phyloP scores from a whole-genome alignment of 495 filamentous ascomycete genomes.

The Letharia columbiana region DNA sequence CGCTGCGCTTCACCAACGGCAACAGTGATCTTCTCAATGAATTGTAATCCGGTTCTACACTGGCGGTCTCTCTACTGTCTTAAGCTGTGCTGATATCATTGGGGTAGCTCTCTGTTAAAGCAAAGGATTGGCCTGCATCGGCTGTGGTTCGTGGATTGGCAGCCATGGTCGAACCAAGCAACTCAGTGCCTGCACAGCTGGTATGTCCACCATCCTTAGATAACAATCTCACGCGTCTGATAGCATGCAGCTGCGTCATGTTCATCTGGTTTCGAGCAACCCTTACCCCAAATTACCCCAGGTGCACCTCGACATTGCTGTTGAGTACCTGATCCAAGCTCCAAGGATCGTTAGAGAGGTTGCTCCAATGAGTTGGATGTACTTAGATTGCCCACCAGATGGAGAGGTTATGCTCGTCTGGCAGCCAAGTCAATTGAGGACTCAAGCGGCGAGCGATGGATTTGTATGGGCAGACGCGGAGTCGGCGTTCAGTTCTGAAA shows the following conservation, averaged over 20 bases:
- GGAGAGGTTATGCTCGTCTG: conserved; percentile 76
- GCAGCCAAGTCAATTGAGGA: conserved; percentile 64
- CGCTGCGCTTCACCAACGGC: background rate
- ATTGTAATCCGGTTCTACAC: background rate
- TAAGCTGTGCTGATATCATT: background rate
- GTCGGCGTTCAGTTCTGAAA: conserved; percentile 56
- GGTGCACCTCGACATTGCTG: conserved; percentile 59
- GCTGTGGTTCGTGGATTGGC: conserved; percentile 10
- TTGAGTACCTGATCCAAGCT: conserved; percentile 69
- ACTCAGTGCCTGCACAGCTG: conserved; percentile 53
- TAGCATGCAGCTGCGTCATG: conserved; percentile 62
- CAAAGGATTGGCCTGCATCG: background rate
- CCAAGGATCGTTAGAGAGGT: conserved; percentile 66
- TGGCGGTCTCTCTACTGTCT: background rate
- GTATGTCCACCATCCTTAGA: conserved; percentile 33
- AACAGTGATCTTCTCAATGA: background rate
- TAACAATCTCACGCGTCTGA: conserved; percentile 11
- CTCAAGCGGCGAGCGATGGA: conserved; percentile 78
- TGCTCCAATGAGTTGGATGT: conserved; percentile 83
- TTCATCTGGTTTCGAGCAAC: conserved; percentile 73
- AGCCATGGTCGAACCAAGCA: conserved; percentile 57
- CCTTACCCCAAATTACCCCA: conserved; percentile 59
- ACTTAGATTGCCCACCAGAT: conserved; percentile 71
- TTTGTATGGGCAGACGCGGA: conserved; percentile 82
- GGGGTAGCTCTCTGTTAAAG: background rate